These are phyloP conservation scores for Malassezia sp. DNA, from an alignment of 1,284 basidiomycete species.

Conservation along the genomic window DNA sequence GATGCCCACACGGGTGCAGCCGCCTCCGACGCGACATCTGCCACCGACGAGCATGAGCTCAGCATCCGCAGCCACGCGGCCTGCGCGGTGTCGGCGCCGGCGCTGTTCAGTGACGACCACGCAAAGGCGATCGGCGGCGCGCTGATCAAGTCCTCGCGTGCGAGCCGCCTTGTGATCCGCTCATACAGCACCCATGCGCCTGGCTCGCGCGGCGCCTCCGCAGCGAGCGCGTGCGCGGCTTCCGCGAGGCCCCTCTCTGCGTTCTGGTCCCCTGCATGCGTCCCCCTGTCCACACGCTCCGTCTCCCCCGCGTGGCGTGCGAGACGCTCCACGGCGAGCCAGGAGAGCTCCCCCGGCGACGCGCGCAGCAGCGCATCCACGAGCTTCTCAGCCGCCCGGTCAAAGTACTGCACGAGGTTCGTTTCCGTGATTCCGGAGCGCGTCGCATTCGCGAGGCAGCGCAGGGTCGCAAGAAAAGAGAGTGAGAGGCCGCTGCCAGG, in stretches of 20 bases:
- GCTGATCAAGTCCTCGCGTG: not conserved
- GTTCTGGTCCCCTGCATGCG: not conserved
- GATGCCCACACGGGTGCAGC: constrained; percentile 9
- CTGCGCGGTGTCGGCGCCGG: not conserved
- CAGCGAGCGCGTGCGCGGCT: not conserved
- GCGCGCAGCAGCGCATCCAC: not conserved
- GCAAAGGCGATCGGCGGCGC: not conserved
- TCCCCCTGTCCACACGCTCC: no score
- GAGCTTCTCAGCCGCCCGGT: constrained; percentile 17
- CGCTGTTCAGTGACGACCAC: not conserved
- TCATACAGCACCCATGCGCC: constrained; percentile 9
- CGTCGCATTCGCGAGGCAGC: constrained; percentile 18
- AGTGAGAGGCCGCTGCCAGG: not conserved
- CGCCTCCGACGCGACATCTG: constrained; percentile 2
- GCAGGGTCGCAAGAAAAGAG: constrained; percentile 14
- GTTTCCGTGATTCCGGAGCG: constrained; percentile 28
- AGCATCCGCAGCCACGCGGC: constrained; percentile 7
- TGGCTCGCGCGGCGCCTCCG: not conserved
- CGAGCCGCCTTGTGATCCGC: not conserved
- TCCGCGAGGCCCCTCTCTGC: not conserved
- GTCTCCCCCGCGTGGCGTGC: not conserved
- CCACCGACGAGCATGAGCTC: constrained; percentile 2
- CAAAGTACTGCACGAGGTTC: constrained; percentile 26
- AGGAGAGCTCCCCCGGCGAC: constrained; percentile 1
- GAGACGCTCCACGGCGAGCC: constrained; percentile 7